Percentiles rank a stretch among this genome's conserved stretches.
phyloP scores from a whole-genome alignment of 1,284 basidiomycete genomes.

The Flammula alnicola region DNA sequence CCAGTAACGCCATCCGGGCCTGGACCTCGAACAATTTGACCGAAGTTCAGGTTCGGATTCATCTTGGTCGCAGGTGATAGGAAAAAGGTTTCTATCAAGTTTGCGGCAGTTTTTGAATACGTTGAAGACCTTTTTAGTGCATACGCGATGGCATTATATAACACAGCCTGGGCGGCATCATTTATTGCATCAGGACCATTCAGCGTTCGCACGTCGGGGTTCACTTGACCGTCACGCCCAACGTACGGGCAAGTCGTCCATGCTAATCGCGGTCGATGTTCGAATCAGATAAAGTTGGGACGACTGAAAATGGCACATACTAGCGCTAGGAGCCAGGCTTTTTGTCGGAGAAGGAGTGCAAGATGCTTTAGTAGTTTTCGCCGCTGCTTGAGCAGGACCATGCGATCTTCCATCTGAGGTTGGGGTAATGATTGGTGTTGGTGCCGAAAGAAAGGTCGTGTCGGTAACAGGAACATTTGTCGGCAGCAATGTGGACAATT shows the following conservation, averaged over 20 bases:
- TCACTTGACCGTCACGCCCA: slow-evolving; percentile 56
- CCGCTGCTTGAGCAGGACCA: slow-evolving; percentile 37
- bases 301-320: slow-evolving; percentile 33
- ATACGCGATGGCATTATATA: slow-evolving; percentile 58
- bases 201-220: slow-evolving; percentile 60
- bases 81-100: slow-evolving; percentile 56
- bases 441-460: not conserved
- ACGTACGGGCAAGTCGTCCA: slow-evolving; percentile 64
- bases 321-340: slow-evolving; percentile 45
- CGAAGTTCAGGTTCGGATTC: slow-evolving; percentile 66
- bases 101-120: slow-evolving; percentile 43
- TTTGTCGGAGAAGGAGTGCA: slow-evolving; percentile 51
- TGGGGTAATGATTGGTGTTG: slow-evolving; percentile 2
- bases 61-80: slow-evolving; percentile 54
- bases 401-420: slow-evolving; percentile 6
- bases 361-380: slow-evolving; percentile 33
- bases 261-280: slow-evolving; percentile 33
- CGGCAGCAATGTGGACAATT: not conserved
- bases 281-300: slow-evolving; percentile 19
- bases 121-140: slow-evolving; percentile 42
- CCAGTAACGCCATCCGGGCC: slow-evolving; percentile 46
- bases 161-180: slow-evolving; percentile 49
- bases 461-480: not conserved
- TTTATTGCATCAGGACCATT: slow-evolving; percentile 51
- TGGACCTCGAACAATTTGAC: slow-evolving; percentile 65